Percentiles rank a stretch among this genome's conserved stretches.
phyloP scores from a whole-genome alignment of 2,329 filamentous ascomycete species.

The Pseudogymnoascus sp. region DNA sequence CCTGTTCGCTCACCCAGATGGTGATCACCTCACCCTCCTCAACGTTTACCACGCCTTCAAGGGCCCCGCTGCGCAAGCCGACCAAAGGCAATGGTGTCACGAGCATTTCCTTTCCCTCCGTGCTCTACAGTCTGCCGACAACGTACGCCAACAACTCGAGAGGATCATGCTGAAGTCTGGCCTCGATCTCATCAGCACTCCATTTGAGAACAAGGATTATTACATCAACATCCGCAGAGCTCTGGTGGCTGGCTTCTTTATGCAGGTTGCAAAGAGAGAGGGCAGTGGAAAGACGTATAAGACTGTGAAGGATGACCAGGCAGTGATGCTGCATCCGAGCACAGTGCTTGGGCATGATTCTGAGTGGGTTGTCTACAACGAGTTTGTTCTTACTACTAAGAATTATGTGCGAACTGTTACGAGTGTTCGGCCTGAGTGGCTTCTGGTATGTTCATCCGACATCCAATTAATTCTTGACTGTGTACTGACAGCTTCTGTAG shows the following conservation, averaged over 20 bases:
- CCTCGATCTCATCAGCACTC: slow-evolving; percentile 78
- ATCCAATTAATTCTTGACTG: slow-evolving; percentile 11
- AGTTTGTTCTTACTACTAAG: slow-evolving; percentile 96
- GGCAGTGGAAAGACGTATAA: slow-evolving; percentile 82
- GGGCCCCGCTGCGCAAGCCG: slow-evolving; percentile 58
- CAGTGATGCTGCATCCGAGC: slow-evolving; percentile 85
- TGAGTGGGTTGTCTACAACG: slow-evolving; percentile 97
- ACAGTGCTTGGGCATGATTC: slow-evolving; percentile 82
- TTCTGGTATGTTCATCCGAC: slow-evolving; percentile 58
- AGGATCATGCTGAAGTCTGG: slow-evolving; percentile 94
- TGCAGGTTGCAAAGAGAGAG: slow-evolving; percentile 97
- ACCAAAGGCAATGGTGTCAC: slow-evolving; percentile 89
- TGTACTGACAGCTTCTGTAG: slow-evolving; percentile 40
- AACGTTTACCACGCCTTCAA: slow-evolving; percentile 99
- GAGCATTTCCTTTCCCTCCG: slow-evolving; percentile 91
- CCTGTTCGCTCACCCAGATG: slow-evolving; percentile 84
- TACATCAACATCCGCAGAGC: slow-evolving; percentile 95
- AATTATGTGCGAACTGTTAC: slow-evolving; percentile 97
- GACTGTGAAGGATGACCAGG: slow-evolving; percentile 95
- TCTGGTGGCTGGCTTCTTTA: slow-evolving; percentile 93
- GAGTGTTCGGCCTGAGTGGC: slow-evolving; percentile 86
- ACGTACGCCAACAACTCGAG: slow-evolving; percentile 83
- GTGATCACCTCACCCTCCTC: slow-evolving; percentile 90
- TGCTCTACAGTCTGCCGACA: slow-evolving; percentile 85
- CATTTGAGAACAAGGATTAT: slow-evolving; percentile 93